phyloP scores from a whole-genome alignment of 345 rosid genomes.

The Corchorus olitorius region DNA sequence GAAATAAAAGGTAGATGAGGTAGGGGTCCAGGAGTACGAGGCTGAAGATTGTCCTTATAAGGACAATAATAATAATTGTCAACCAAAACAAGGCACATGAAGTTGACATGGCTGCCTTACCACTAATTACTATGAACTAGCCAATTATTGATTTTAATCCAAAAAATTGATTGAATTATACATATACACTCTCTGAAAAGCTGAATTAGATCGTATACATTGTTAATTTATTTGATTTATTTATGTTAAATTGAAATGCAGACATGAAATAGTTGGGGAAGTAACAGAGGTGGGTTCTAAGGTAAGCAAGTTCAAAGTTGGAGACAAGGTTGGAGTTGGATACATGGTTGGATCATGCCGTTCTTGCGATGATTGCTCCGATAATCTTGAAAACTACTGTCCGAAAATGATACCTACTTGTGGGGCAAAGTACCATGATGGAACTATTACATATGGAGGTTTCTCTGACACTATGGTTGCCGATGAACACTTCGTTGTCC shows the following conservation, averaged over 20 bases:
- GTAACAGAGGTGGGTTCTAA: constrained; percentile 50
- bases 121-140: too few relatives aligned
- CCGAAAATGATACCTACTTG: constrained; percentile 36
- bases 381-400: constrained; percentile 50
- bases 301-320: constrained; percentile 43
- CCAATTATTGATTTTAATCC: too few relatives aligned
- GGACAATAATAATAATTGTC: too few relatives aligned
- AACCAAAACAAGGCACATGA: too few relatives aligned
- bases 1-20: too few relatives aligned
- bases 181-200: too few relatives aligned
- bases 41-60: too few relatives aligned
- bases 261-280: constrained; percentile 59
- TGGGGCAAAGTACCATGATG: constrained; percentile 32
- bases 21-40: too few relatives aligned
- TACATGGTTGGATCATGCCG: constrained; percentile 48
- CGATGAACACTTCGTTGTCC: constrained; percentile 43
- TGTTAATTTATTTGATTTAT: too few relatives aligned
- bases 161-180: too few relatives aligned
- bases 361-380: constrained; percentile 40
- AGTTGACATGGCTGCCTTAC: too few relatives aligned
- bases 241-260: constrained; percentile 11
- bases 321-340: constrained; percentile 61
- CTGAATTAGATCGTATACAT: too few relatives aligned
- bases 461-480: constrained; percentile 49
- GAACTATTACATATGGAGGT: constrained; percentile 47